phyloP scores from a whole-genome alignment of 331 rosid genomes.

The Telfairia occidentalis region DNA sequence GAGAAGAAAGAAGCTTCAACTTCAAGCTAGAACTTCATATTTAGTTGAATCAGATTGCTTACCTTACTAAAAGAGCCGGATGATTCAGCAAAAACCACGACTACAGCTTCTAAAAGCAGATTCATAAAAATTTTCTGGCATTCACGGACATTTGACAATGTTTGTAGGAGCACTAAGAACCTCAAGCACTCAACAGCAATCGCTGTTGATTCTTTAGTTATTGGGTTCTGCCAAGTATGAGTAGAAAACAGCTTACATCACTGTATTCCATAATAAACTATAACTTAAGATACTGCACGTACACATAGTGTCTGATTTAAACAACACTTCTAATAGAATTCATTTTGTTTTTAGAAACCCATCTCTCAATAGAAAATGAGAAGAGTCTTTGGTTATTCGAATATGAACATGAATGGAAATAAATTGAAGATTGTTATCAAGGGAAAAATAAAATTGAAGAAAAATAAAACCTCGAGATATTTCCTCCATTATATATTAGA shows the following conservation, averaged over 20 bases:
- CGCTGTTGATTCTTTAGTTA: slow-evolving; percentile 59
- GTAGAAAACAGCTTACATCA: neutral
- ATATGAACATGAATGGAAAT: neutral
- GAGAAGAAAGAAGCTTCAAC: neutral
- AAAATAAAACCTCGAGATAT: too few relatives aligned
- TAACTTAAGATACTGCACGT: too few relatives aligned
- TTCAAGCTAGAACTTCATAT: neutral
- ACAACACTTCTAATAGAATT: neutral
- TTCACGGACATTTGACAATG: slow-evolving; percentile 44
- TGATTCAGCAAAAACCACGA: slow-evolving; percentile 54
- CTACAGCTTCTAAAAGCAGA: slow-evolving; percentile 67
- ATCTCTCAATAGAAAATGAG: neutral
- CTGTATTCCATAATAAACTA: neutral
- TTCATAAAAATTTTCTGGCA: slow-evolving; percentile 56
- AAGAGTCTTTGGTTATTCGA: neutral
- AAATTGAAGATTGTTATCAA: too few relatives aligned
- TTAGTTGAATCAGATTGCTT: neutral
- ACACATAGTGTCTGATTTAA: too few relatives aligned
- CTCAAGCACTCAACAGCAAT: slow-evolving; percentile 64
- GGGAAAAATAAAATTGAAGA: too few relatives aligned
- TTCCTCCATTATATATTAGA: too few relatives aligned
- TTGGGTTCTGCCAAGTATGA: slow-evolving; percentile 33
- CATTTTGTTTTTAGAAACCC: neutral
- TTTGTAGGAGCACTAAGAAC: slow-evolving; percentile 67
- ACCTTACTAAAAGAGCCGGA: slow-evolving; percentile 54